Evolutionary conservation across 176 grass and related monocot genomes (phyloP).

Genomic region (Triticum dicoccoides): DNA sequence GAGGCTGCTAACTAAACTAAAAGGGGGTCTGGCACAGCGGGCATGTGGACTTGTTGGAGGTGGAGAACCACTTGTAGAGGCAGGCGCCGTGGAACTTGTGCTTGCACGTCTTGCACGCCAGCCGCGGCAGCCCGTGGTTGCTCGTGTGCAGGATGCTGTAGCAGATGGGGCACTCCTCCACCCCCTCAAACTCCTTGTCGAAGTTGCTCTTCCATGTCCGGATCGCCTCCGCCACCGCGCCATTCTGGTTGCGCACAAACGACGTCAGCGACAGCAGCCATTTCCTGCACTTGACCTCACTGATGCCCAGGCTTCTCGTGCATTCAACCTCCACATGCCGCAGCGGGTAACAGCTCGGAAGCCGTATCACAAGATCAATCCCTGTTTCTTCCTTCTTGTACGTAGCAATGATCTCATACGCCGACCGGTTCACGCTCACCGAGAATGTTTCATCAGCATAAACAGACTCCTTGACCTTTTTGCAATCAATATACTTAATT

Average conservation of each 20-base stretch:
- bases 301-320: conserved; percentile 78
- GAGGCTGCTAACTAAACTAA: conserved; percentile 19
- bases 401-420: conserved; percentile 87
- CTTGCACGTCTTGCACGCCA: conserved; percentile 94
- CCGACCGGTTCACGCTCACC: conserved; percentile 67
- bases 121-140: conserved; percentile 81
- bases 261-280: conserved; percentile 88
- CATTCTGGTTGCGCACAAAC: conserved; percentile 86
- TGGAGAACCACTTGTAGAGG: conserved; percentile 99
- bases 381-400: conserved; percentile 98
- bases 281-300: conserved; percentile 85
- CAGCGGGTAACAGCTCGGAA: conserved; percentile 80
- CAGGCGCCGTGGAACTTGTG: conserved; percentile 95
- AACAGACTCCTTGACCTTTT: conserved; percentile 73
- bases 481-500: not conserved
- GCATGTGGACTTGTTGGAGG: conserved; percentile 95
- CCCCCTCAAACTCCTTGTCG: conserved; percentile 90
- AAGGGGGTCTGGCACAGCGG: conserved; percentile 94
- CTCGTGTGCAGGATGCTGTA: conserved; percentile 93
- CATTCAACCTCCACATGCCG: conserved; percentile 93
- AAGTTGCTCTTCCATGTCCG: conserved; percentile 88
- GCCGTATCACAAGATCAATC: conserved; percentile 88
- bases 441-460: conserved; percentile 86
- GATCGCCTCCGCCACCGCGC: conserved; percentile 88
- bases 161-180: conserved; percentile 96